These are phyloP conservation scores for Austroboletus eburneus DNA, from an alignment of 768 basidiomycete genomes.

Conservation along the genomic window DNA sequence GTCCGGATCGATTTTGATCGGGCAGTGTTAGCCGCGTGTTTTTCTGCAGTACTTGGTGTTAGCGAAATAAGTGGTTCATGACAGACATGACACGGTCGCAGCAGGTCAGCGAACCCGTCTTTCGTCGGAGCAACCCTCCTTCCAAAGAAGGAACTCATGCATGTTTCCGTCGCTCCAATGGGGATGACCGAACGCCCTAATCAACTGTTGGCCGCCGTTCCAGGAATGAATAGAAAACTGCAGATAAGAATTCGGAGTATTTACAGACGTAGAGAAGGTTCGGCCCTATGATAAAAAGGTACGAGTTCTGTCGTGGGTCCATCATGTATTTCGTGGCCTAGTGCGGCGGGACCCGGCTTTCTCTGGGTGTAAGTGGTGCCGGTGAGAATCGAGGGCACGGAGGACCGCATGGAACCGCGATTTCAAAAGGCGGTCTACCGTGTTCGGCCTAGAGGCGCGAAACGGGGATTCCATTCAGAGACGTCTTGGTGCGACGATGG, in stretches of 20 bases:
- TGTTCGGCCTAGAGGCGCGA: background rate
- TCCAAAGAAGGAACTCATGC: conserved; percentile 1
- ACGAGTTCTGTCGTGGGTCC: background rate
- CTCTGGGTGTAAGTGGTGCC: background rate
- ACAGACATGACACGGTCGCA: background rate
- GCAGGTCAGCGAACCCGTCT: background rate
- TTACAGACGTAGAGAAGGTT: background rate
- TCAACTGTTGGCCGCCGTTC: background rate
- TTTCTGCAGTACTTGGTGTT: background rate
- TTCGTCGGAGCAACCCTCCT: conserved; percentile 3
- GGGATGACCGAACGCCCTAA: conserved; percentile 1
- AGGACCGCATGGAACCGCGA: conserved; percentile 4
- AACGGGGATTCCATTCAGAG: background rate
- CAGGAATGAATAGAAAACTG: background rate
- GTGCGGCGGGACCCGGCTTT: background rate
- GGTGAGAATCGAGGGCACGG: conserved; percentile 6
- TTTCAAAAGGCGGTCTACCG: background rate
- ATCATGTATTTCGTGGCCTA: background rate
- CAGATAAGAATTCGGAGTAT: background rate
- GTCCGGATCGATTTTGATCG: background rate
- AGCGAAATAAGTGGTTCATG: conserved; percentile 3
- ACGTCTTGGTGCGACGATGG: background rate
- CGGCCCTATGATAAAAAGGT: background rate
- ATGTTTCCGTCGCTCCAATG: conserved; percentile 5
- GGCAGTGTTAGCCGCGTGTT: conserved; percentile 1